Evolutionary conservation across 257 asterid genomes (phyloP), one percentile per base, ranked within the genome.

Genomic region (Jaltomata sinuosa): DNA sequence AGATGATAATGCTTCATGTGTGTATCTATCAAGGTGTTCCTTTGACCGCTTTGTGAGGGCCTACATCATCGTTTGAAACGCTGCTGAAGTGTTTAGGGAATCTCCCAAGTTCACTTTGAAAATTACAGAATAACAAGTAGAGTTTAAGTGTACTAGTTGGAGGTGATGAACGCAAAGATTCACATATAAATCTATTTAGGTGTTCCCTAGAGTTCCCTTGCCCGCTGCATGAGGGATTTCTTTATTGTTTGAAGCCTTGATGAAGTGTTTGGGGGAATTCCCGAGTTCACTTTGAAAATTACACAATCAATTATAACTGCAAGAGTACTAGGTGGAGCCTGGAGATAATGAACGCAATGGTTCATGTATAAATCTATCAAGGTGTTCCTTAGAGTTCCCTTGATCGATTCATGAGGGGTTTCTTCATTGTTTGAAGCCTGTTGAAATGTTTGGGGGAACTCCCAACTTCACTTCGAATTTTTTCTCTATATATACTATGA

Each of bases 1-100:
- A 45, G 50, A 45, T 45, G 50, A 45, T 45, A 11, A 45, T 45
- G 12, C 0, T 11, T 9, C 3, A 11, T 10, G 15, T 11, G 1
- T 42, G 8, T 10, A 45, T 36, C 10, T 18, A 7, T 45, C 15
- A 85, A 50, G 50, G 22, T 3, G 50, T 11, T 45, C 50, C 15
- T 21, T 1, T 8, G 15, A 45, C 3, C 15, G 3, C 1, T 45
- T 87, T 88, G 85, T 80, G 78, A 62, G 64, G 65, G 0, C 16
- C 22, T 57, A n/a, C 14, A n/a, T 22, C 9, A 2, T 15, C 19
- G 6, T 11, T 9, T 34, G 15, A 22, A 36, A 15, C 72, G 85
- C 49, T 64, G 32, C 80, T 84, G 84, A 85, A 88, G 88, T 88
- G 86, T 85, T 85, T 85, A 88, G 87, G 83, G 85, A 87, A 84